These are phyloP conservation scores for Fusarium chaquense DNA, from an alignment of 2,329 filamentous ascomycete genomes.

Conservation along the genomic window DNA sequence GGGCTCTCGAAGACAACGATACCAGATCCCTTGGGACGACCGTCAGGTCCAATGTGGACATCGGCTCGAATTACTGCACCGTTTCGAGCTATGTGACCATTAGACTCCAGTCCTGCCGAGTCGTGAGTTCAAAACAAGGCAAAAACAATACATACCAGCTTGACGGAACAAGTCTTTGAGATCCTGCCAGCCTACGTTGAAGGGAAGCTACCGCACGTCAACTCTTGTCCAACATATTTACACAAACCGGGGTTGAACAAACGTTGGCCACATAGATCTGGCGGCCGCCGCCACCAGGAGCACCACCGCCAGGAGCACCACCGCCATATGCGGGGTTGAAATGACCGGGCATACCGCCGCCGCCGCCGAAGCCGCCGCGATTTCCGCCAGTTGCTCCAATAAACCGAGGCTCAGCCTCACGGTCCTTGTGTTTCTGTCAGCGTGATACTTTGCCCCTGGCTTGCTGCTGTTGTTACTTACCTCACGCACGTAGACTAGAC, in stretches of 20 bases:
- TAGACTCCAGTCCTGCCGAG: slow-evolving; percentile 13
- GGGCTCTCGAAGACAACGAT: slow-evolving; percentile 96
- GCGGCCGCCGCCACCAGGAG: slow-evolving; percentile 69
- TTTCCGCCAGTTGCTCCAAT: slow-evolving; percentile 76
- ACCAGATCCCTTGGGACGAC: slow-evolving; percentile 94
- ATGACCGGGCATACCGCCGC: slow-evolving; percentile 61
- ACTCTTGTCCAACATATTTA: slow-evolving; percentile 26
- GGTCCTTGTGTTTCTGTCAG: slow-evolving; percentile 72
- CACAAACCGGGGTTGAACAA: slow-evolving; percentile 64
- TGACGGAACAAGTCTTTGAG: slow-evolving; percentile 98
- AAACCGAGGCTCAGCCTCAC: slow-evolving; percentile 97
- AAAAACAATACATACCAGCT: slow-evolving; percentile 76
- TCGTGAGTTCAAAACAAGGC: not conserved
- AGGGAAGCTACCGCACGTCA: slow-evolving; percentile 78
- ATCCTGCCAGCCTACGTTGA: slow-evolving; percentile 98
- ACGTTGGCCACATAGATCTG: slow-evolving; percentile 99
- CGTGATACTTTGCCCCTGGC: not conserved
- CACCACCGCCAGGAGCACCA: slow-evolving; percentile 62
- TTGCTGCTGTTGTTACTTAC: slow-evolving; percentile 63
- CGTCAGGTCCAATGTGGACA: slow-evolving; percentile 91
- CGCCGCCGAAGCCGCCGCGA: slow-evolving; percentile 72
- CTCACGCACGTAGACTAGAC: slow-evolving; percentile 98
- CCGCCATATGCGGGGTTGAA: slow-evolving; percentile 69
- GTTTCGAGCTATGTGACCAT: slow-evolving; percentile 60
- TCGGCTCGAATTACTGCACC: slow-evolving; percentile 93